These are phyloP conservation scores for Zymoseptoria tritici DNA, from an alignment of 2,329 filamentous ascomycete genomes.

Conservation along the genomic window DNA sequence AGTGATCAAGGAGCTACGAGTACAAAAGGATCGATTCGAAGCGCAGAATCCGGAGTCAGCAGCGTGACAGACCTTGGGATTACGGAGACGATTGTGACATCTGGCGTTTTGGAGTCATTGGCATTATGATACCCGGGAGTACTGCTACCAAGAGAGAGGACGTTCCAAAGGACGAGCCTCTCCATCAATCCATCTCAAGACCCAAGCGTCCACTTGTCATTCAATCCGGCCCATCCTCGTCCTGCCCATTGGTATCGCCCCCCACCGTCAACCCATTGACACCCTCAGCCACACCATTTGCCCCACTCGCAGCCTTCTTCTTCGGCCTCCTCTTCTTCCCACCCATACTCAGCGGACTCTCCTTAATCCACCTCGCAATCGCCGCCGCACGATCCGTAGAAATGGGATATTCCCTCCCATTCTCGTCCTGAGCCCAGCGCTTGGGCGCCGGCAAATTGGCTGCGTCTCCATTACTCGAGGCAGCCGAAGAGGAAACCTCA, in stretches of 20 bases:
- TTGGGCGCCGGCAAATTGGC: slow-evolving; percentile 35
- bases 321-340: slow-evolving; percentile 30
- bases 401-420: slow-evolving; percentile 62
- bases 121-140: neutral
- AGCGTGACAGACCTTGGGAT: neutral
- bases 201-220: neutral
- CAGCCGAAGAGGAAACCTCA: slow-evolving; percentile 4
- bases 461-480: slow-evolving; percentile 4
- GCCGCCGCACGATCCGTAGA: slow-evolving; percentile 61
- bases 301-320: slow-evolving; percentile 17
- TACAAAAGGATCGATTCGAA: slow-evolving; percentile 31
- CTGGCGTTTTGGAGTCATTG: neutral
- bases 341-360: slow-evolving; percentile 37
- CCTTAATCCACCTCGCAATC: slow-evolving; percentile 61
- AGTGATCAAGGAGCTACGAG: slow-evolving; percentile 40
- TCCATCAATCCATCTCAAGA: neutral
- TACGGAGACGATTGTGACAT: neutral
- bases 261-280: slow-evolving; percentile 9
- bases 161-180: too few relatives aligned
- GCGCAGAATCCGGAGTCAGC: neutral
- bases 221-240: slow-evolving; percentile 23
- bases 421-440: slow-evolving; percentile 57
- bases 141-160: too few relatives aligned
- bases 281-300: slow-evolving; percentile 8
- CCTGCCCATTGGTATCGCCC: slow-evolving; percentile 4